Evolutionary conservation across 2,329 filamentous ascomycete species (phyloP), one percentile per base, ranked within the genome.

Genomic region (Diaporthe velutina): DNA sequence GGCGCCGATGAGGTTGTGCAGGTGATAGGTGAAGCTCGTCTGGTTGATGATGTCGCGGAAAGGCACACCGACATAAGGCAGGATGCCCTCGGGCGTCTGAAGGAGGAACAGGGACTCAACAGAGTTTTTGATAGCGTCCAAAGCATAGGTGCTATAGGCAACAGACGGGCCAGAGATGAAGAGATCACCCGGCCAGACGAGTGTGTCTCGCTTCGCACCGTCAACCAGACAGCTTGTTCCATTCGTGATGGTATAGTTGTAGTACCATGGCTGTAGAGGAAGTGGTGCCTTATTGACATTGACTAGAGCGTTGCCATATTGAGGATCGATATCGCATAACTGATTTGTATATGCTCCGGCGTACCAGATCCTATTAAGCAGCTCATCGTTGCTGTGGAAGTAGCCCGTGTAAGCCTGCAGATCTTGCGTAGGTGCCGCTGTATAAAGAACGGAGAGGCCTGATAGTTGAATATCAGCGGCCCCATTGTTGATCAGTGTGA

Each of bases 141-240:
- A 81, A 77, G 90, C 88, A 38, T 87, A 86, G 0, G 89, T 91
- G 10, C 87, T 89, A 2, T 90, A 86, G 13, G 88, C 86, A 17
- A 90, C 85, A 42, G 84, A 86, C 3, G 90, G 89, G 0, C 90
- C 83, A 6, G 89, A 87, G 75, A 91, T 89, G 6, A 86, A 86
- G 84, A 92, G 89, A 78, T 93, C 91, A 1, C 90, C 90, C 15
- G 90, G 87, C 90, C 90, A 92, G 3, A 92, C 87, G 25, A 90
- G 83, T 12, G 89, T 85, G 78, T 92, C 90, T 42, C 90, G 84
- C 79, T 92, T 92, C 1, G 89, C 88, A 19, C 90, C 90, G 79
- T 92, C 90, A 1, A 81, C 78, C 0, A 80, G 79, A n/a, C 82
- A 81, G n/a, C 80, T 78, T 19, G 76, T 76, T 19, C 81, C 81